Base-by-base conservation (phyloP, 202 grass and related monocot species). In the Dendrocalamus latiflorus region DNA sequence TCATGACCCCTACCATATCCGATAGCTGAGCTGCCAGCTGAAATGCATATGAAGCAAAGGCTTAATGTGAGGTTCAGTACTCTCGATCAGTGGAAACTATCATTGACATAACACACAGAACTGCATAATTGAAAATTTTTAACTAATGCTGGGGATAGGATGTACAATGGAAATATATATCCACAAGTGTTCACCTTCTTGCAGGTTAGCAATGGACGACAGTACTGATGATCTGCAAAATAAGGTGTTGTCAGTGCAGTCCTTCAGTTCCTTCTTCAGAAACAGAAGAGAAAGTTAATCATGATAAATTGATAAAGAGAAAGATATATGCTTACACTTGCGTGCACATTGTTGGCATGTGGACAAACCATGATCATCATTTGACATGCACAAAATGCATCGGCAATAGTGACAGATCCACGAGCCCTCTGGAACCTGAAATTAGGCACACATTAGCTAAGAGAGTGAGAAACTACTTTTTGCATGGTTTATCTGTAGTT, bases 371-470 rank as follows among this genome's bases (percentile, higher is more conserved):
- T 82, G 68, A 36, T 48, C 34, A 51, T 72, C 76, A 4, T 55
- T 45, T 1, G 66, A 42, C 79, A 79, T 82, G 80, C 91, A 93
- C 5, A 90, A 0, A 7, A 70, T 33, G 21, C 88, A 93, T 36
- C 88, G 74, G 83, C 91, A 93, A 93, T 91, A 90, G 54, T 82
- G 86, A 64, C 91, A 93, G 9, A 49, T 26, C 91, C 91, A 93
- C 16, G 76, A 76, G 0, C 91, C 88, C 7, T 90, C 68, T 50
- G 91, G 88, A 51, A 84, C 81, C 86, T 88, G 75, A 73, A 38
- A 18, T 9, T 10, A 38, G 6, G 16, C 25, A 70, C n/a, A 14
- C 9, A 22, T 49, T 49, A 49, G 47, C 47, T 16, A 49, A 49
- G 47, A 49, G 16, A 49, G 47, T 17, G 15, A 49, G 15, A 5